Evolutionary conservation across 1,139 yeast genomes (phyloP), one percentile per base, ranked within the genome.

Genomic region (Taphrina pruni): DNA sequence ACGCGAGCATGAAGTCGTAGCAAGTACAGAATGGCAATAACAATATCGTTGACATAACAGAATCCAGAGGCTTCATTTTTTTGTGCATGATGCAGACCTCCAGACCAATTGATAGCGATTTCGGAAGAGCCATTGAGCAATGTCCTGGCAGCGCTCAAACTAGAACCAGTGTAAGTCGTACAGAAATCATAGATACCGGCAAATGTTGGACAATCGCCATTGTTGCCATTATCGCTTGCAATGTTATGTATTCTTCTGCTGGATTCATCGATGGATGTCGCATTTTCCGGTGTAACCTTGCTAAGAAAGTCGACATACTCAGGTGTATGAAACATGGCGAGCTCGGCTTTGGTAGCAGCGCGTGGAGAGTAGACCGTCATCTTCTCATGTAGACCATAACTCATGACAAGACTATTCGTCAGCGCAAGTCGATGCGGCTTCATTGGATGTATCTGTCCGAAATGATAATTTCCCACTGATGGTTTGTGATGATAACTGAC

Each of bases 51-150:
- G 73, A 93, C 85, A 78, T 94, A 94, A 79, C 99, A 94, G 78
- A 94, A 94, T 39, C 99, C 99, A 48, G 94, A 87, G 0, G 99
- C 97, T 79, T 93, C 98, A 50, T 90, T 85, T 80, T 94, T 94
- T 76, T 94, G 94, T 43, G 98, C 98, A 80, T 94, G 98, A 78
- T 94, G 99, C 73, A 94, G 83, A n/a, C 76, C 76, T 71, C 99
- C 99, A 17, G 96, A 88, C 94, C 97, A 94, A 78, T 94, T 94
- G 74, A 94, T 91, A 46, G 99, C 99, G 70, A 94, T 90, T 77
- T 94, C 99, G 68, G 96, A 88, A 79, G 90, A 92, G 6, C 93
- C 92, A 72, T 88, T 84, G 52, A 89, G 86, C 71, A 94, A 83
- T 77, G 93, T 89, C 32, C 96, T 84, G 17, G 96, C 87, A 1